phyloP scores from a whole-genome alignment of 2,329 filamentous ascomycete species.

The Venturia nashicola region DNA sequence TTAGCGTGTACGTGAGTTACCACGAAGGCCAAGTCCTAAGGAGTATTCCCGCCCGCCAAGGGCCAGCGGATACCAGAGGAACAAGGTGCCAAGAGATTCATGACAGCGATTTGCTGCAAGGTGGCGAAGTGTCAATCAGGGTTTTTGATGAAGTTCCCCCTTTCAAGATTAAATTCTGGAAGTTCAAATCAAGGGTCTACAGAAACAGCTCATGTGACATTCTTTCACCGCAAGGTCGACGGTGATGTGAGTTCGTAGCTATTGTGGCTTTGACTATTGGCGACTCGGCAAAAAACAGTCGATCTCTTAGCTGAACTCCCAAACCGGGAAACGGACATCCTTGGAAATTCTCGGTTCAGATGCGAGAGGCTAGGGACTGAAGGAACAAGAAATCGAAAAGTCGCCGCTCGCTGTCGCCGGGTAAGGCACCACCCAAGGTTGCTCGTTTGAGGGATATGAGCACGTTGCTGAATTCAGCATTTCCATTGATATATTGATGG shows the following conservation, averaged over 20 bases:
- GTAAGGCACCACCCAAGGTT: background rate
- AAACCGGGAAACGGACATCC: background rate
- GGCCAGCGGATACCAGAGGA: background rate
- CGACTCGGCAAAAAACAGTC: background rate
- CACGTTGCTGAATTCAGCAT: background rate
- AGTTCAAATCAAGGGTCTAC: background rate
- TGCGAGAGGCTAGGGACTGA: background rate
- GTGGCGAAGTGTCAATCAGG: background rate
- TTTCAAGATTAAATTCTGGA: background rate
- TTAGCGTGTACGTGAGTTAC: background rate
- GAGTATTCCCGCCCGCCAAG: background rate
- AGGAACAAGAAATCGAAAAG: background rate
- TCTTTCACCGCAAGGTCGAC: background rate
- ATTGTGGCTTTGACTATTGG: background rate
- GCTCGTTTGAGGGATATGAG: background rate
- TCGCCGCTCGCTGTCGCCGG: background rate
- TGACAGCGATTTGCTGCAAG: background rate
- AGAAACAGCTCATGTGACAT: background rate
- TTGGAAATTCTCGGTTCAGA: background rate
- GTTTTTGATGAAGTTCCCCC: background rate
- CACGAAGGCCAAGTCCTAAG: background rate
- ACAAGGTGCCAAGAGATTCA: background rate
- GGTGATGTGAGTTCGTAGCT: background rate
- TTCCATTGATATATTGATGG: background rate
- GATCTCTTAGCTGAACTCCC: background rate